phyloP scores from a whole-genome alignment of 345 rosid genomes.

The Clausena lansium region DNA sequence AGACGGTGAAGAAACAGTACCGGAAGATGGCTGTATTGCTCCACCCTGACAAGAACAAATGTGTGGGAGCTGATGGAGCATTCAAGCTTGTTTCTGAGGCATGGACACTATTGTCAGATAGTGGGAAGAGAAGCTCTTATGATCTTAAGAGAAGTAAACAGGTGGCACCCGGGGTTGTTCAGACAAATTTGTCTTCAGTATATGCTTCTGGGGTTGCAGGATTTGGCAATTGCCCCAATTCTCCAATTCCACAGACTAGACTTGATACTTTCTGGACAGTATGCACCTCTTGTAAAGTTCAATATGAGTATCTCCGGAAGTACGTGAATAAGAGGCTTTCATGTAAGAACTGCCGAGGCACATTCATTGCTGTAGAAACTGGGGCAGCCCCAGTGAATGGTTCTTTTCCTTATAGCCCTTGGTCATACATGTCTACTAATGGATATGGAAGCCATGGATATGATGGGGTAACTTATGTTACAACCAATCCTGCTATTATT shows the following conservation, averaged over 20 bases:
- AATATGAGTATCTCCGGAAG: conserved; percentile 94
- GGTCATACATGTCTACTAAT: conserved; percentile 51
- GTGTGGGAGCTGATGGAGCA: conserved; percentile 95
- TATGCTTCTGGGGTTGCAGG: conserved; percentile 48
- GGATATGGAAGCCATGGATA: conserved; percentile 69
- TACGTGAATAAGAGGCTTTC: conserved; percentile 95
- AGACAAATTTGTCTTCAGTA: conserved; percentile 41
- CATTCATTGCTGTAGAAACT: conserved; percentile 81
- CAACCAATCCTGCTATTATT: conserved; percentile 57
- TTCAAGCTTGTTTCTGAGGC: conserved; percentile 95
- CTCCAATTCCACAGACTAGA: conserved; percentile 47
- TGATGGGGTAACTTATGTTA: conserved; percentile 65
- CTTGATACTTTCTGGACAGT: conserved; percentile 98
- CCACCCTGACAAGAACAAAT: conserved; percentile 93
- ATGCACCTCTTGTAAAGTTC: conserved; percentile 97
- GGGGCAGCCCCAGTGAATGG: conserved; percentile 83
- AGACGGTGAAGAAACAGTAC: conserved; percentile 87
- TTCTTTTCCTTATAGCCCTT: conserved; percentile 62
- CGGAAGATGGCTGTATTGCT: conserved; percentile 89
- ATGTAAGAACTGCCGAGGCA: conserved; percentile 97
- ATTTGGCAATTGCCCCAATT: conserved; percentile 45
- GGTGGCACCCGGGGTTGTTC: conserved; percentile 32
- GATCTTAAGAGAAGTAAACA: conserved; percentile 50
- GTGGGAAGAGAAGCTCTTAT: conserved; percentile 60
- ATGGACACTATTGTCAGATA: conserved; percentile 76